Conservation (phyloP, 1,139 yeast species). For the Candida glucosophila region DNA sequence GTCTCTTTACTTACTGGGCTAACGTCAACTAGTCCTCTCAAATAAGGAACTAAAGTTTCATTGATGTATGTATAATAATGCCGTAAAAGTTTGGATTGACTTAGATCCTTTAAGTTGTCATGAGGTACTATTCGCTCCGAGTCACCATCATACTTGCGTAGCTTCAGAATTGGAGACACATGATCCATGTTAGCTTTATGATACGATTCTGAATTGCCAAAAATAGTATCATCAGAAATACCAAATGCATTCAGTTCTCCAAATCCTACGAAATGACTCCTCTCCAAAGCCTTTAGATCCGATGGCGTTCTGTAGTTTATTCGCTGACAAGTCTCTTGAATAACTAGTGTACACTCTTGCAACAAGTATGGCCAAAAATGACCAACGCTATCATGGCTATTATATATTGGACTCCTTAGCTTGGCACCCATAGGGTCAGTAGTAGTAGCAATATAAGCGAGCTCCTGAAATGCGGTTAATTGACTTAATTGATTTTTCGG, state of each 20-base stretch:
- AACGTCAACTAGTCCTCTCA: not conserved
- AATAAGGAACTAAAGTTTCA: not conserved
- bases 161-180: constrained; percentile 1
- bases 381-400: constrained; percentile 36
- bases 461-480: constrained; percentile 67
- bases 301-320: constrained; percentile 26
- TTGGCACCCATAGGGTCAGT: constrained; percentile 33
- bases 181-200: constrained; percentile 3
- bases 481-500: constrained; percentile 47
- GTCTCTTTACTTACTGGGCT: not conserved
- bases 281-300: constrained; percentile 23
- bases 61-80: not conserved
- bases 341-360: constrained; percentile 50
- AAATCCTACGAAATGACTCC: constrained; percentile 8
- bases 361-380: constrained; percentile 50
- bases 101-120: not conserved
- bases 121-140: no score
- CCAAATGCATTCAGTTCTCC: constrained; percentile 3
- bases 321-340: constrained; percentile 37
- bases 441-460: constrained; percentile 51
- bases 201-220: constrained; percentile 8
- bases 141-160: constrained; percentile 4
- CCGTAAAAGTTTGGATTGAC: not conserved
- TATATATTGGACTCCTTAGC: constrained; percentile 46
- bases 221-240: constrained; percentile 3